Evolutionary conservation across 805 yeast genomes (phyloP).

Genomic region (Saccharomycopsis oosterbeekiorum): DNA sequence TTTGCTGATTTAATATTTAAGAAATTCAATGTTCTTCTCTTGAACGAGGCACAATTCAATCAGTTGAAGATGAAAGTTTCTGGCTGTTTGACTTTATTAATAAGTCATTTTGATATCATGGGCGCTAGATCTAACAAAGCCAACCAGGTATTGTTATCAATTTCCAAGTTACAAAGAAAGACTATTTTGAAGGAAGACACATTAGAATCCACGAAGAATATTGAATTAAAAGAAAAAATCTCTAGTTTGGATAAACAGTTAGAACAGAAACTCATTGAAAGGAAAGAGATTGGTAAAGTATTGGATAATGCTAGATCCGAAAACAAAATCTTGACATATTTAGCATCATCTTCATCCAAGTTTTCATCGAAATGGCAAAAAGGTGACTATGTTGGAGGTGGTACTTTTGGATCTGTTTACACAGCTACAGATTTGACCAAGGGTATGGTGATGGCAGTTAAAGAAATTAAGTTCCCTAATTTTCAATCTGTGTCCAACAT

Average conservation of each 20-base stretch:
- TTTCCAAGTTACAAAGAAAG: conserved; percentile 14
- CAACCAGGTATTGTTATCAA: conserved; percentile 22
- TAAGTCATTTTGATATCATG: conserved; percentile 96
- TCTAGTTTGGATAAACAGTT: conserved; percentile 31
- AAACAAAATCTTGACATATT: conserved; percentile 72
- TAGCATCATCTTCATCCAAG: conserved; percentile 83
- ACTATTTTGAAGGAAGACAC: conserved; percentile 11
- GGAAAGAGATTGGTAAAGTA: conserved; percentile 71
- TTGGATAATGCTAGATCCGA: conserved; percentile 81
- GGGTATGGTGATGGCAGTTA: conserved; percentile 95
- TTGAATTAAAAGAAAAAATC: conserved; percentile 42
- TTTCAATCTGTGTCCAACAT: conserved; percentile 74
- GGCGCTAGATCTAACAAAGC: conserved; percentile 81
- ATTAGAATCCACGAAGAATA: conserved; percentile 6
- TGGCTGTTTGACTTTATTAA: conserved; percentile 84
- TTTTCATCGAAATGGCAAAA: conserved; percentile 96
- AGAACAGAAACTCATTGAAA: conserved; percentile 44
- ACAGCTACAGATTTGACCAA: conserved; percentile 89
- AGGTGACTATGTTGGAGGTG: conserved; percentile 88
- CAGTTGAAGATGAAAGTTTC: conserved; percentile 74
- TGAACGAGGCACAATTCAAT: conserved; percentile 68
- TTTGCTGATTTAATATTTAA: conserved; percentile 92
- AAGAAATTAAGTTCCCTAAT: conserved; percentile 87
- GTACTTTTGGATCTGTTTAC: conserved; percentile 89
- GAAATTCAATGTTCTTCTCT: conserved; percentile 77